Conservation (phyloP, 805 yeast species). For the Torulaspora maleeae region DNA sequence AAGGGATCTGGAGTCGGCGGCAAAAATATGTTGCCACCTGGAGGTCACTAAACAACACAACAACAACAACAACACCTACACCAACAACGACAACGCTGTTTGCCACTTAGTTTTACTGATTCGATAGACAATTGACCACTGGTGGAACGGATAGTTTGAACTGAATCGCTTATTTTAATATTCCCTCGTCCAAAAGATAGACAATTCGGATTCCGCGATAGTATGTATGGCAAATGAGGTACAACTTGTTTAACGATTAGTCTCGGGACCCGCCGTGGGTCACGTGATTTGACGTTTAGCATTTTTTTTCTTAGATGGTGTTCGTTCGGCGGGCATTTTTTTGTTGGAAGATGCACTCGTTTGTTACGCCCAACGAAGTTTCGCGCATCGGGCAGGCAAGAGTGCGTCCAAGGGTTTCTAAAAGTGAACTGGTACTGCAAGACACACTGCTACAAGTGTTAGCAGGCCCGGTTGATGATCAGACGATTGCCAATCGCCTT, state of each 20-base stretch:
- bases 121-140: no score
- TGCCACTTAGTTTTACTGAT: background rate
- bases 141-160: no score
- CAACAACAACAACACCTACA: constrained; percentile 5
- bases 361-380: constrained; percentile 2
- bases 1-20: constrained; percentile 11
- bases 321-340: constrained; percentile 1
- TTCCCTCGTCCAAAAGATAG: constrained; percentile 3
- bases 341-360: constrained; percentile 2
- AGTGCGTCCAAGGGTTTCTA: background rate
- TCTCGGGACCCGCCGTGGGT: background rate
- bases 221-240: background rate
- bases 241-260: background rate
- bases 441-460: no score
- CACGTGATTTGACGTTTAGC: background rate
- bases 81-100: background rate
- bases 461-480: background rate
- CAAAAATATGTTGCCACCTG: background rate
- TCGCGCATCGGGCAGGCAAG: background rate
- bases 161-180: constrained; percentile 3
- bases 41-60: background rate
- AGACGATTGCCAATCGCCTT: background rate
- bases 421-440: background rate
- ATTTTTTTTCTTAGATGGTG: background rate
- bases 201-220: background rate